These are phyloP conservation scores for Phialemoniopsis sp. DNA, from an alignment of 2,329 filamentous ascomycete genomes.

Conservation along the genomic window DNA sequence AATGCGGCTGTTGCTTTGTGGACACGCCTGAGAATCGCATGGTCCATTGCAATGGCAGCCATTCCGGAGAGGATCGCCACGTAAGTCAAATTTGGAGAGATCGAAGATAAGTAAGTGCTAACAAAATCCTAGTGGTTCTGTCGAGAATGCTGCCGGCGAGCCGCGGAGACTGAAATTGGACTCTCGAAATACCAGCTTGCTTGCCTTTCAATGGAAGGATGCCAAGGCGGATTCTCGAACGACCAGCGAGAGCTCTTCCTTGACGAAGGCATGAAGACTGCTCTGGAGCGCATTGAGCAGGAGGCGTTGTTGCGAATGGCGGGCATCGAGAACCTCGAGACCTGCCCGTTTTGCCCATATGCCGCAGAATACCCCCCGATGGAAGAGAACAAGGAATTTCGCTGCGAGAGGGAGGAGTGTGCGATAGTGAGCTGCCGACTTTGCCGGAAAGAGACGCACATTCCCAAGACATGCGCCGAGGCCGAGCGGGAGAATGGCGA, in stretches of 20 bases:
- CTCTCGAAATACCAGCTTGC: slow-evolving; percentile 61
- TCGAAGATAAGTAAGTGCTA: neutral
- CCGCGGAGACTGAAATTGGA: slow-evolving; percentile 66
- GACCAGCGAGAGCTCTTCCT: slow-evolving; percentile 54
- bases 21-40: slow-evolving; percentile 64
- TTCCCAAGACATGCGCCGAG: slow-evolving; percentile 70
- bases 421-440: slow-evolving; percentile 60
- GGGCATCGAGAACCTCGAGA: slow-evolving; percentile 66
- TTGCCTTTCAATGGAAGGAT: slow-evolving; percentile 69
- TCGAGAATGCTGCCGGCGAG: slow-evolving; percentile 56
- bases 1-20: slow-evolving; percentile 72
- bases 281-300: slow-evolving; percentile 68
- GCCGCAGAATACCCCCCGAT: slow-evolving; percentile 68
- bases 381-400: slow-evolving; percentile 68
- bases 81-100: slow-evolving; percentile 14
- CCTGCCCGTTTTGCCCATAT: slow-evolving; percentile 79
- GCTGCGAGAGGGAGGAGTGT: slow-evolving; percentile 65
- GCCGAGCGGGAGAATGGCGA: slow-evolving; percentile 54
- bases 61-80: slow-evolving; percentile 36
- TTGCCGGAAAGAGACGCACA: slow-evolving; percentile 65
- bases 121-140: slow-evolving; percentile 60
- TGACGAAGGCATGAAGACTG: slow-evolving; percentile 50
- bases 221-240: slow-evolving; percentile 55
- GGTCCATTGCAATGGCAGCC: slow-evolving; percentile 57
- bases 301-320: slow-evolving; percentile 66